Percentiles rank a stretch among this genome's conserved stretches.
phyloP scores from a whole-genome alignment of 768 basidiomycete genomes.

The Mycena venus region DNA sequence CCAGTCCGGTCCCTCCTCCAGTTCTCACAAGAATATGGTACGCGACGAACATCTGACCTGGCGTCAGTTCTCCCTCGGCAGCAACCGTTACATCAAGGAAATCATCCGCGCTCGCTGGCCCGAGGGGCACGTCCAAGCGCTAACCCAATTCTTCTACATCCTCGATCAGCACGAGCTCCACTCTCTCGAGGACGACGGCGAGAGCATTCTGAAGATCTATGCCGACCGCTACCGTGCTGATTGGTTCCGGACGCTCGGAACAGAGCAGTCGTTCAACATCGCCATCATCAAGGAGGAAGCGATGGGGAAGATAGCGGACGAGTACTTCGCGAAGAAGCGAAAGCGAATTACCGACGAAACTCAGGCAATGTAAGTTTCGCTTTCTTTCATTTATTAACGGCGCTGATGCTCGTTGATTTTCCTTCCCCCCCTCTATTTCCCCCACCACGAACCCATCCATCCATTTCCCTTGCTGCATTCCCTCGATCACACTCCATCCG shows the following conservation, averaged over 20 bases:
- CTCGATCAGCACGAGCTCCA: background rate
- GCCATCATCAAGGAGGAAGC: background rate
- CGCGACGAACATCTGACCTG: background rate
- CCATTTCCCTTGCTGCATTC: too few relatives aligned
- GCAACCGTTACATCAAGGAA: conserved; percentile 2
- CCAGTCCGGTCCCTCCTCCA: background rate
- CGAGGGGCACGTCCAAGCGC: background rate
- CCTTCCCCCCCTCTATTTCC: too few relatives aligned
- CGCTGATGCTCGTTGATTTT: too few relatives aligned
- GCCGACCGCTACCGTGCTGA: background rate
- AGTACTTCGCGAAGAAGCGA: background rate
- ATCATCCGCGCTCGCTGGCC: background rate
- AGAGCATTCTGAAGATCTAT: background rate
- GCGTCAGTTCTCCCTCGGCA: background rate
- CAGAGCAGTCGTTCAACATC: background rate
- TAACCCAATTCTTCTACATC: conserved; percentile 23
- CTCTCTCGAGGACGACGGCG: background rate
- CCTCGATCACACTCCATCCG: too few relatives aligned
- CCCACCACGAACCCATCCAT: too few relatives aligned
- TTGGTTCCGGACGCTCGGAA: background rate
- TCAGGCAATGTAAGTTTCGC: too few relatives aligned
- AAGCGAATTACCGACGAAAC: too few relatives aligned
- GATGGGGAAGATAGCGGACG: background rate
- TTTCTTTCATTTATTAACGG: too few relatives aligned
- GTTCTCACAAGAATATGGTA: background rate